Conservation (phyloP, 202 grass and related monocot genomes). For the Schoenoplectus triqueter region DNA sequence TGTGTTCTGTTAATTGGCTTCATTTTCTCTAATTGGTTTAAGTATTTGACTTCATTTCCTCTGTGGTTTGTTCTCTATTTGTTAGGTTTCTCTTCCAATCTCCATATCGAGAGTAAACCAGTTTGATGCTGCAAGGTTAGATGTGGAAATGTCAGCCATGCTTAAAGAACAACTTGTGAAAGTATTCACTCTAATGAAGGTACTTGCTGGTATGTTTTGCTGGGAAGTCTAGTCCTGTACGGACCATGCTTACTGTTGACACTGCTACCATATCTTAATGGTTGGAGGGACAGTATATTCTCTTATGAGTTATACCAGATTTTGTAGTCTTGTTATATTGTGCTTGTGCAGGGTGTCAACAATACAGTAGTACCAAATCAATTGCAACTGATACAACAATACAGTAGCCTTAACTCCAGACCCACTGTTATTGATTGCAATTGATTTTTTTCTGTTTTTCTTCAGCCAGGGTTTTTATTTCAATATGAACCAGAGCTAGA, state of each 20-base stretch:
- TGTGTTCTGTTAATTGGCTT: neutral
- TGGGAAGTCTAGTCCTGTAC: neutral
- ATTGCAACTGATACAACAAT: neutral
- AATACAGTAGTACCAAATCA: neutral
- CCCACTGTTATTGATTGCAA: constrained; percentile 11
- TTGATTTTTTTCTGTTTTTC: constrained; percentile 48
- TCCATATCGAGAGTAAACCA: constrained; percentile 94
- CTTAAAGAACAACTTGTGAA: constrained; percentile 97
- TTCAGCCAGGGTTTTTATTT: constrained; percentile 93
- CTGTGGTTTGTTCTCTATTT: neutral
- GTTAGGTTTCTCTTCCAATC: constrained; percentile 68
- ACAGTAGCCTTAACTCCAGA: neutral
- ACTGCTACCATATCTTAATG: neutral
- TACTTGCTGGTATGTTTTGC: constrained; percentile 38
- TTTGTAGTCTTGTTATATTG: neutral
- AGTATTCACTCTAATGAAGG: constrained; percentile 96
- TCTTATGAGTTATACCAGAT: neutral
- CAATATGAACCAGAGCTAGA: constrained; percentile 97
- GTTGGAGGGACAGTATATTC: neutral
- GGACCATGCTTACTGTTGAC: neutral
- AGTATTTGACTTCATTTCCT: no score
- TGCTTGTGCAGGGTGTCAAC: neutral
- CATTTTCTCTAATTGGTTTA: neutral
- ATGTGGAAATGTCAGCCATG: constrained; percentile 95
- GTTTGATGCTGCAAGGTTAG: constrained; percentile 87